Evolutionary conservation across 495 filamentous ascomycete species (phyloP), one percentile per base, ranked within the genome.

Genomic region (Podospora sp.): DNA sequence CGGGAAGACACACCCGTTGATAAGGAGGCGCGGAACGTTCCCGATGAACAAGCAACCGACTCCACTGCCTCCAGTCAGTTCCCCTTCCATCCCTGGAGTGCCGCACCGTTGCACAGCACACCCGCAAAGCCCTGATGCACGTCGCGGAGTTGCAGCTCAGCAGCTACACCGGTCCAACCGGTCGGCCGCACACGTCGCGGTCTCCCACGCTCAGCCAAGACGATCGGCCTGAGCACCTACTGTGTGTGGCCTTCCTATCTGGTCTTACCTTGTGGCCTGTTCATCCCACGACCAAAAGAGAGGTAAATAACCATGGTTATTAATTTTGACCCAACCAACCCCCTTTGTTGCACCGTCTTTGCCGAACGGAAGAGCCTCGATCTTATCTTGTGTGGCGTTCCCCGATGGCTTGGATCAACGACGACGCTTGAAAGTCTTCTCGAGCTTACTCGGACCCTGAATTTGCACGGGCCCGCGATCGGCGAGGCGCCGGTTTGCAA

Each of bases 171-270:
- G 57, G 57, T 60, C 57, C 20, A 60, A 33, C 21, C 60, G 21
- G 36, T 35, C 21, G 35, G 40, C 60, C 22, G 18, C 6, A 7
- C n/a, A 27, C 57, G 16, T 18, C 7, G 35, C 49, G 27, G 56
- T 27, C 56, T 35, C 40, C 65, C 65, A 68, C 65, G 65, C 40
- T 63, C 65, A 50, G 65, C 65, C 65, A 68, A 68, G 65, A 59
- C 51, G 65, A 68, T 68, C 65, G 61, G 65, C 59, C 59, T 63
- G 63, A 18, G n/a, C 22, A 50, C 53, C 33, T 50, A 20, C 51
- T 50, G 36, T 62, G 29, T 50, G 36, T 62, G 29, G 59, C 65
- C 65, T 68, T 68, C 65, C 65, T 68, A 68, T 68, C 65, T 68
- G 55, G 65, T 61, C 65, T 58, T 46, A 62, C 65, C 16, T 22